A percentile compares a stretch with the other conserved stretches of the same genome.
These are phyloP conservation scores for Daldinia eschscholtzii DNA, from an alignment of 2,329 filamentous ascomycete species.

Conservation along the genomic window DNA sequence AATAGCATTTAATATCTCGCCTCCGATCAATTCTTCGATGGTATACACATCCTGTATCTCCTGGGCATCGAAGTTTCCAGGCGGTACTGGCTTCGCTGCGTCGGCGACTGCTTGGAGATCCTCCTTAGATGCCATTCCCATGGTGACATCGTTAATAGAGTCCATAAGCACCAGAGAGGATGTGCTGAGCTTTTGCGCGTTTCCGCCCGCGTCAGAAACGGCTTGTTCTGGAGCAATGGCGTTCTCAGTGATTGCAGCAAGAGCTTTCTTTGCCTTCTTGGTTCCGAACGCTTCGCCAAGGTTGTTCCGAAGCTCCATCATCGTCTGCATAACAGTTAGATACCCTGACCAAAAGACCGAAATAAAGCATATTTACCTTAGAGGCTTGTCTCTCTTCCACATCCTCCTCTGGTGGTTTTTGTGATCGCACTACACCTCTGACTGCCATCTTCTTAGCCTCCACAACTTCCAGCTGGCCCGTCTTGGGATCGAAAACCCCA, in stretches of 20 bases:
- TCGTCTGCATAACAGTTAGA: slow-evolving; percentile 60
- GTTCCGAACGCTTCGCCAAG: slow-evolving; percentile 86
- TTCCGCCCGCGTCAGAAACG: slow-evolving; percentile 57
- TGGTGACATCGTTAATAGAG: slow-evolving; percentile 71
- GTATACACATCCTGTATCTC: slow-evolving; percentile 81
- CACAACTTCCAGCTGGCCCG: slow-evolving; percentile 70
- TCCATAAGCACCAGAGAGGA: slow-evolving; percentile 72
- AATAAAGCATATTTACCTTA: slow-evolving; percentile 51
- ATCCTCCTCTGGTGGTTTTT: slow-evolving; percentile 64
- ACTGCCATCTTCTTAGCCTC: slow-evolving; percentile 75
- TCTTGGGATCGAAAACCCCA: slow-evolving; percentile 72
- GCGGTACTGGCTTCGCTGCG: slow-evolving; percentile 78
- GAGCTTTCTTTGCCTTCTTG: slow-evolving; percentile 85
- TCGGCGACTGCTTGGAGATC: slow-evolving; percentile 75
- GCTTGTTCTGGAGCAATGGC: slow-evolving; percentile 75
- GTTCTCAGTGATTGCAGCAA: slow-evolving; percentile 71
- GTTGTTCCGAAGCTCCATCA: slow-evolving; percentile 72
- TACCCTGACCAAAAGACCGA: slow-evolving; percentile 9
- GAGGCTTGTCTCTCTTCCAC: slow-evolving; percentile 55
- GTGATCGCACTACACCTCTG: slow-evolving; percentile 67
- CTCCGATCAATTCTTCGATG: slow-evolving; percentile 73
- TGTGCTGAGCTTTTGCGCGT: slow-evolving; percentile 65
- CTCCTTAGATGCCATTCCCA: slow-evolving; percentile 75
- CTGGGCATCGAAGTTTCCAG: slow-evolving; percentile 74
- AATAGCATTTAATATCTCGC: slow-evolving; percentile 74